These are phyloP conservation scores for Straminergon stramineum DNA, from an alignment of 225 moss, liverwort and hornwort species.

Conservation along the genomic window DNA sequence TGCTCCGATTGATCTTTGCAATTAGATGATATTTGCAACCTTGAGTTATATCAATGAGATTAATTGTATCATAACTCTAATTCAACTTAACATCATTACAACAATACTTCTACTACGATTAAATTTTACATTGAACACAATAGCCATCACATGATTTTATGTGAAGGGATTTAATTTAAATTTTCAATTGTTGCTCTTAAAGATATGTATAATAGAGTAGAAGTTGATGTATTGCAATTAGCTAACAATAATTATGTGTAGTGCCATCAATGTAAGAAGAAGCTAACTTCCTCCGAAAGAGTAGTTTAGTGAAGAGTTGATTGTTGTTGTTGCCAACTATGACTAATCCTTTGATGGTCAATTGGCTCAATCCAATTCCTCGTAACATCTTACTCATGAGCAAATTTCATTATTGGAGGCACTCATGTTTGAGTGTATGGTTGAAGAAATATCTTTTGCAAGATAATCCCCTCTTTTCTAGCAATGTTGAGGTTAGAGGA, in stretches of 20 bases:
- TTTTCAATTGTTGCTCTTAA: background rate
- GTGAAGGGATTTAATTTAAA: background rate
- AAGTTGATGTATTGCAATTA: background rate
- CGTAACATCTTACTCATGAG: background rate
- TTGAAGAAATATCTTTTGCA: background rate
- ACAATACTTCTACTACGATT: background rate
- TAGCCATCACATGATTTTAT: background rate
- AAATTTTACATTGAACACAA: background rate
- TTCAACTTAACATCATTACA: background rate
- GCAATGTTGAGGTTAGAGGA: background rate
- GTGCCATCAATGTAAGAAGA: background rate
- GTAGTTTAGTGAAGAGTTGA: background rate
- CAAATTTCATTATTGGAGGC: background rate
- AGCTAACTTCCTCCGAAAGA: background rate
- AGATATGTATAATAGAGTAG: background rate
- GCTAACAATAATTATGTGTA: background rate
- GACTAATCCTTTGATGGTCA: no score
- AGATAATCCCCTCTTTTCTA: background rate
- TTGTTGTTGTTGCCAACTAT: no score
- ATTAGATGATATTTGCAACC: background rate
- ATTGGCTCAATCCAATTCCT: background rate
- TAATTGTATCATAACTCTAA: background rate
- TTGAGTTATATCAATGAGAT: background rate
- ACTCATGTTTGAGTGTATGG: background rate
- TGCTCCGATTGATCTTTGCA: background rate